Evolutionary conservation across 106 monocot genomes (phyloP).

Genomic region (Hemerocallis citrina): DNA sequence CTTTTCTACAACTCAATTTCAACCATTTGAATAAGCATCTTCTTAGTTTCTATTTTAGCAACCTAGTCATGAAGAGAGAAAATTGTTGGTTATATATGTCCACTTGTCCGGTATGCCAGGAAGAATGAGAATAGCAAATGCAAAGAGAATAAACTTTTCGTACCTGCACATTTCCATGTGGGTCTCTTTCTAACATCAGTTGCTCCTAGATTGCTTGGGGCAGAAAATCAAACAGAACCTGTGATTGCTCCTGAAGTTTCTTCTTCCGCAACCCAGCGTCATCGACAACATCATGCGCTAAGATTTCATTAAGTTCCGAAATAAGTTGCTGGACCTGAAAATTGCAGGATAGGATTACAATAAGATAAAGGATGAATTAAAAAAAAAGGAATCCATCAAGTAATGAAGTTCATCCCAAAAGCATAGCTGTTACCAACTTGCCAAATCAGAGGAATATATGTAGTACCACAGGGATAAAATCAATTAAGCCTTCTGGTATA

Average conservation of each 20-base stretch:
- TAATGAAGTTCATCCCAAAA: background rate
- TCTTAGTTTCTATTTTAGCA: conserved; percentile 96
- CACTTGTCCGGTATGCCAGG: no score
- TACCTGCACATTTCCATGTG: conserved; percentile 98
- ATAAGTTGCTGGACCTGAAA: conserved; percentile 93
- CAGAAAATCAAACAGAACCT: conserved; percentile 68
- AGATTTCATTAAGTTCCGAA: conserved; percentile 87
- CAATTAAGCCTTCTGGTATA: conserved; percentile 97
- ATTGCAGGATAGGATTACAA: background rate
- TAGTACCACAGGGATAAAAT: conserved; percentile 92
- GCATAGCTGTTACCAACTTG: background rate
- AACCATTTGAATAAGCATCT: conserved; percentile 91
- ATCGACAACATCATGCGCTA: conserved; percentile 90
- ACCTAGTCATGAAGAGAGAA: conserved; percentile 39
- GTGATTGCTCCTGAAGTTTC: conserved; percentile 64
- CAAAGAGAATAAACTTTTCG: background rate
- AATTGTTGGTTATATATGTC: background rate
- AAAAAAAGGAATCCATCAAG: background rate
- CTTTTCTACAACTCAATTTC: conserved; percentile 89
- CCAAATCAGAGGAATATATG: background rate
- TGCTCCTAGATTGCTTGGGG: conserved; percentile 94
- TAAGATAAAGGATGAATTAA: background rate
- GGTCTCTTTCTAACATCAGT: conserved; percentile 89
- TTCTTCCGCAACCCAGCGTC: conserved; percentile 75
- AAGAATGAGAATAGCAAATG: no score